These are phyloP conservation scores for Zymoseptoria tritici DNA, from an alignment of 2,329 filamentous ascomycete genomes.

Conservation along the genomic window DNA sequence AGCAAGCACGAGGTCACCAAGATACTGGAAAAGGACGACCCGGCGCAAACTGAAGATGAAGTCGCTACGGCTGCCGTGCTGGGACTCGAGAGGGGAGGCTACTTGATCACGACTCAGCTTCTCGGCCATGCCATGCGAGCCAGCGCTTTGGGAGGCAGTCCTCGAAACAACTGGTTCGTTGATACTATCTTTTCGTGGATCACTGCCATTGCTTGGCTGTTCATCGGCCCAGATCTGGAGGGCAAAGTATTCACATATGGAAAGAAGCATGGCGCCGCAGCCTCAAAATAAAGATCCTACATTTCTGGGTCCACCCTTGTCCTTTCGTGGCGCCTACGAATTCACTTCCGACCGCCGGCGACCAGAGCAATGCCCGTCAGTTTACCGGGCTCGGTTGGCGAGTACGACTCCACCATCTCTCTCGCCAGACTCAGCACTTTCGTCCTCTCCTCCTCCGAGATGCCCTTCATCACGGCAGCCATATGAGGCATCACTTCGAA, in stretches of 20 bases:
- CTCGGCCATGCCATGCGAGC: constrained; percentile 67
- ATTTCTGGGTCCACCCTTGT: not conserved
- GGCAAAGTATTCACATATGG: constrained; percentile 52
- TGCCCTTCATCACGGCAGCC: constrained; percentile 16
- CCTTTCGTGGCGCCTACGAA: not conserved
- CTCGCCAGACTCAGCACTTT: constrained; percentile 12
- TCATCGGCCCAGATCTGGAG: constrained; percentile 51
- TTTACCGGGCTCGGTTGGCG: constrained; percentile 19
- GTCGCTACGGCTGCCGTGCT: constrained; percentile 64
- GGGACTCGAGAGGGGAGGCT: constrained; percentile 73
- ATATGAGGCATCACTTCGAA: constrained; percentile 21
- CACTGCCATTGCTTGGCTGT: constrained; percentile 47
- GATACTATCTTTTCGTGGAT: constrained; percentile 51
- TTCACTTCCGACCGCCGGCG: constrained; percentile 23
- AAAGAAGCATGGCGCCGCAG: constrained; percentile 42
- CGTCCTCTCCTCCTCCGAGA: constrained; percentile 19
- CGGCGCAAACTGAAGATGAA: constrained; percentile 66
- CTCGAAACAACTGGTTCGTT: constrained; percentile 45
- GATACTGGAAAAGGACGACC: constrained; percentile 74
- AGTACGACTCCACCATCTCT: constrained; percentile 15
- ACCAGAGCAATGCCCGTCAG: constrained; percentile 22
- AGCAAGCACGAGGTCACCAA: constrained; percentile 75
- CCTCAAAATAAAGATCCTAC: not conserved
- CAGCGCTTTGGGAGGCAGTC: constrained; percentile 44
- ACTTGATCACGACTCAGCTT: constrained; percentile 67